phyloP scores from a whole-genome alignment of 441 rosid species.

The Rhodomyrtus psidioides region DNA sequence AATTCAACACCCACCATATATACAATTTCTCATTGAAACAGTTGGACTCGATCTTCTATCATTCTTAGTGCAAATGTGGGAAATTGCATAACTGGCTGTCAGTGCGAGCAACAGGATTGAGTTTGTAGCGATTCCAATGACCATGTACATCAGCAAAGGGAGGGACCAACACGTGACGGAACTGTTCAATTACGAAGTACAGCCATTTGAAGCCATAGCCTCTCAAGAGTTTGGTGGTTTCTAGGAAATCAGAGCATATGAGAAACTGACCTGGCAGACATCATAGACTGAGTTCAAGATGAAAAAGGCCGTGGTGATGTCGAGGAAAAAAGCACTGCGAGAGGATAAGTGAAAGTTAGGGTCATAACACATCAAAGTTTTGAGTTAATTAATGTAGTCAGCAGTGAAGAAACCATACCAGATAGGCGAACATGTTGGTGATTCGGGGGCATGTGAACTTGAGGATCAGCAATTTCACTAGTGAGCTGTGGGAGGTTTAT shows the following conservation, averaged over 20 bases:
- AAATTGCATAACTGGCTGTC: slow-evolving; percentile 39
- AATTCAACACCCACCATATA: neutral
- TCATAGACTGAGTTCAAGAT: slow-evolving; percentile 68
- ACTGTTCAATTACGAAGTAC: slow-evolving; percentile 25
- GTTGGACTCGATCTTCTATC: neutral
- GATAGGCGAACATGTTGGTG: slow-evolving; percentile 6
- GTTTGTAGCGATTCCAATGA: slow-evolving; percentile 54
- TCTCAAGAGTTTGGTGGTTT: neutral
- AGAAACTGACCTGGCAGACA: slow-evolving; percentile 42
- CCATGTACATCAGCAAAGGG: slow-evolving; percentile 44
- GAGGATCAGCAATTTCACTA: slow-evolving; percentile 4
- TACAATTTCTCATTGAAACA: neutral
- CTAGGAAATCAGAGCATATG: neutral
- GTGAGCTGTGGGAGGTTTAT: neutral
- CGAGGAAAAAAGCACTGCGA: slow-evolving; percentile 69
- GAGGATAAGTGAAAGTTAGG: neutral
- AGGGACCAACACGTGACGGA: slow-evolving; percentile 61
- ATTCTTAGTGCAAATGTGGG: slow-evolving; percentile 20
- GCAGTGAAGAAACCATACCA: slow-evolving; percentile 32
- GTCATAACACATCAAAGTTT: neutral
- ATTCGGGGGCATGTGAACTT: slow-evolving; percentile 9
- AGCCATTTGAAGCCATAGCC: neutral
- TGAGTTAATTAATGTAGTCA: neutral
- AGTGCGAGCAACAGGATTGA: slow-evolving; percentile 40
- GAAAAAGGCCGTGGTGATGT: slow-evolving; percentile 44